Conservation (phyloP, 2,329 filamentous ascomycete species). For the Venturia carpophila region DNA sequence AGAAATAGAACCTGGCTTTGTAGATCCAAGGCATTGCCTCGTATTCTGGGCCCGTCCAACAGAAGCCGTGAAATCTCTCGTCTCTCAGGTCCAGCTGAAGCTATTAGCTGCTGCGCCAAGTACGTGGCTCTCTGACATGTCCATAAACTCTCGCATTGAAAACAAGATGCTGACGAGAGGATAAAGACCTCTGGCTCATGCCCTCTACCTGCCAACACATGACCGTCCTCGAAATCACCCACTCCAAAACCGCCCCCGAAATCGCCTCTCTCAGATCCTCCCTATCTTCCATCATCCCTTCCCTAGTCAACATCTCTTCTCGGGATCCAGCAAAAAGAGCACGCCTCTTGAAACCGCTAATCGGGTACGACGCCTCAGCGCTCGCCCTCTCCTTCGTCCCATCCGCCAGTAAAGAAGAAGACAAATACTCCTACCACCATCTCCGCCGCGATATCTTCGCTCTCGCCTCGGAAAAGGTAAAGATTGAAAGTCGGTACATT, state of each 20-base stretch:
- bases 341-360: slow-evolving; percentile 69
- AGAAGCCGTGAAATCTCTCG: slow-evolving; percentile 58
- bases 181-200: slow-evolving; percentile 75
- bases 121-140: slow-evolving; percentile 32
- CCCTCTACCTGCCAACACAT: slow-evolving; percentile 70
- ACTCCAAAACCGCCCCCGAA: slow-evolving; percentile 63
- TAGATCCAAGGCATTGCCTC: slow-evolving; percentile 71
- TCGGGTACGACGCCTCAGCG: slow-evolving; percentile 79
- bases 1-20: slow-evolving; percentile 57
- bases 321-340: slow-evolving; percentile 51
- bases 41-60: slow-evolving; percentile 86
- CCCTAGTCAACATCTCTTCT: slow-evolving; percentile 56
- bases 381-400: slow-evolving; percentile 83
- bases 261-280: slow-evolving; percentile 55
- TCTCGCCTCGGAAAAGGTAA: slow-evolving; percentile 51
- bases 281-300: slow-evolving; percentile 48
- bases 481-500: slow-evolving; percentile 70
- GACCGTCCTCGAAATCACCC: slow-evolving; percentile 77
- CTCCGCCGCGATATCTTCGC: slow-evolving; percentile 71
- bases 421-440: slow-evolving; percentile 82
- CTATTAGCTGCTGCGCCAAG: slow-evolving; percentile 59
- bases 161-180: not conserved
- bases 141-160: not conserved
- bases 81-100: slow-evolving; percentile 59
- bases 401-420: slow-evolving; percentile 54